These are phyloP conservation scores for Trichoderma citrinoviride DNA, from an alignment of 2,329 filamentous ascomycete species.

Conservation along the genomic window DNA sequence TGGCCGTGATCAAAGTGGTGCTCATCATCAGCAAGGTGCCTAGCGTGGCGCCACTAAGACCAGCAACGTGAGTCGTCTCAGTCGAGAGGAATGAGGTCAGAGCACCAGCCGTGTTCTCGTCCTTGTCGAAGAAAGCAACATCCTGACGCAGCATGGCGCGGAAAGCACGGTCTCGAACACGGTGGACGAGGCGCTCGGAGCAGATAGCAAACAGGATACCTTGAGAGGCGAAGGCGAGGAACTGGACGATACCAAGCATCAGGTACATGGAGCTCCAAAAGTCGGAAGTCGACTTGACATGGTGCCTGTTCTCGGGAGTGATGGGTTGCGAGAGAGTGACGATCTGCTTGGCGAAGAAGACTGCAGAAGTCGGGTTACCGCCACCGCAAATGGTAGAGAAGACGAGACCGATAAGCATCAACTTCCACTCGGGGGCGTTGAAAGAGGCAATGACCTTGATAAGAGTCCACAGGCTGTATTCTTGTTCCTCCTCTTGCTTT, in stretches of 20 bases:
- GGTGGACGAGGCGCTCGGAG: slow-evolving; percentile 79
- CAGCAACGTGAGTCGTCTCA: slow-evolving; percentile 83
- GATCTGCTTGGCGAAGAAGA: slow-evolving; percentile 90
- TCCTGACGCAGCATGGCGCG: slow-evolving; percentile 88
- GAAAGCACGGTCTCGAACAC: slow-evolving; percentile 83
- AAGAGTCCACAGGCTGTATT: slow-evolving; percentile 72
- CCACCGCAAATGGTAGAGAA: slow-evolving; percentile 76
- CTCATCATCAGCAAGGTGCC: slow-evolving; percentile 79
- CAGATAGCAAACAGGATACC: slow-evolving; percentile 77
- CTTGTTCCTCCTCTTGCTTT: slow-evolving; percentile 46
- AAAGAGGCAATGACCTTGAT: slow-evolving; percentile 79
- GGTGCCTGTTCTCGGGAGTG: slow-evolving; percentile 47
- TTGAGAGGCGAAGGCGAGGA: slow-evolving; percentile 66
- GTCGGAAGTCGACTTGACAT: slow-evolving; percentile 68
- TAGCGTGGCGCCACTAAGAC: slow-evolving; percentile 84
- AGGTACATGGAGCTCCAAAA: slow-evolving; percentile 91
- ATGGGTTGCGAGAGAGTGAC: slow-evolving; percentile 61
- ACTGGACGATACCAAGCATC: slow-evolving; percentile 73
- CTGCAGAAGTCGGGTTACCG: slow-evolving; percentile 65
- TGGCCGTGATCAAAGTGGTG: slow-evolving; percentile 75
- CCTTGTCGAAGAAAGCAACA: slow-evolving; percentile 84
- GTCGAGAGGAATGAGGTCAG: slow-evolving; percentile 87
- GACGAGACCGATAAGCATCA: slow-evolving; percentile 73
- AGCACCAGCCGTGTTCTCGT: slow-evolving; percentile 86
- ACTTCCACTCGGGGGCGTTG: slow-evolving; percentile 68